Base-by-base conservation (phyloP, 1,284 basidiomycete genomes). In the Mycosarcoma maydis region DNA sequence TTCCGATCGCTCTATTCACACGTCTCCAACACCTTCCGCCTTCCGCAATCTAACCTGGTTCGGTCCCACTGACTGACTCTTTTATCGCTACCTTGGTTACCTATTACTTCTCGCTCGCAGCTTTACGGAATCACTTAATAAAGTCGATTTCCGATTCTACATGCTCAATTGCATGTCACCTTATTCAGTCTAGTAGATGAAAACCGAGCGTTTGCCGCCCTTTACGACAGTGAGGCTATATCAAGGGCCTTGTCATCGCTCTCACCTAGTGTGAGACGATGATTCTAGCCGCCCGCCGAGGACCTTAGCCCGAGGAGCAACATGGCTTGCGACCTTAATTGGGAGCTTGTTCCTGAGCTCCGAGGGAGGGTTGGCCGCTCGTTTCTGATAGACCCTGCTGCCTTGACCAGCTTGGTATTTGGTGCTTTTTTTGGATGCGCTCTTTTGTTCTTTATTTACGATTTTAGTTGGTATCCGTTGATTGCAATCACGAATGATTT, bases 61-160 rank as follows among this genome's bases (percentile, higher is more conserved):
- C 54, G 48, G 47, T 47, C 54, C 32, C 32, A 62, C 60, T 54
- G 52, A 53, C 51, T 59, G 52, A 53, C 51, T 59, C n/a, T 43
- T 40, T 14, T 29, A 29, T 37, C 36, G 20, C 41, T 27, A 24
- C 29, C 8, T 19, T 24, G 24, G n/a, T n/a, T 24, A 11, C 22
- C 22, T 20, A n/a, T 29, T 9, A 29, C n/a, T 26, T 41, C 30
- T 36, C 32, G n/a, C 55, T 54, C 33, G 27, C 72, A 74, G 72
- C 75, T 77, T 77, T 75, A 77, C 75, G 73, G 75, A 77, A 77
- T 77, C 75, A 77, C 75, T 77, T 77, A 77, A 77, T 77, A 77
- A 73, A 77, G 75, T 77, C 65, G 75, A 77, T 77, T 57, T 73
- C 75, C 75, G 73, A 75, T 77, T 69, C 73, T 74, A 71, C 73